Percentiles rank a stretch among this genome's conserved stretches.
Conservation (phyloP, 257 asterid genomes). For the Pogostemon cablin region DNA sequence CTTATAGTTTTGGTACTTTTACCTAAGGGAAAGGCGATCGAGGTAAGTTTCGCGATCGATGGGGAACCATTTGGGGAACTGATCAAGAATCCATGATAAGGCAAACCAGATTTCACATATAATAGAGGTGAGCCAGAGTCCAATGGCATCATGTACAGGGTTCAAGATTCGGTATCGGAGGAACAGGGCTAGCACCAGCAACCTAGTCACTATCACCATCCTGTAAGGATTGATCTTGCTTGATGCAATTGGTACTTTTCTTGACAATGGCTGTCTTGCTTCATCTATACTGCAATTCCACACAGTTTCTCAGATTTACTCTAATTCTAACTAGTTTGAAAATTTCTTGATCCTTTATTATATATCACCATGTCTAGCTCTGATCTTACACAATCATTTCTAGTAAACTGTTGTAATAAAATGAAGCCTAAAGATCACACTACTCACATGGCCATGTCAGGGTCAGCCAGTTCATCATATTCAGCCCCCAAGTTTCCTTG, state of each 20-base stretch:
- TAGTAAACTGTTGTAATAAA: neutral
- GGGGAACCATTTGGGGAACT: conserved; percentile 97
- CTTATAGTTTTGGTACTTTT: neutral
- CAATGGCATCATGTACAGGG: conserved; percentile 91
- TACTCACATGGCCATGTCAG: conserved; percentile 76
- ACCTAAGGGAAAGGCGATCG: conserved; percentile 96
- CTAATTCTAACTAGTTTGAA: too few relatives aligned
- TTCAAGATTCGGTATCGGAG: conserved; percentile 87
- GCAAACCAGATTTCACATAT: conserved; percentile 98
- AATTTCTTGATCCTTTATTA: too few relatives aligned
- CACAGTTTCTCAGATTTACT: neutral
- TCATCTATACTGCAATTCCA: conserved; percentile 77
- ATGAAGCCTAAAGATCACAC: neutral
- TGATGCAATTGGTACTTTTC: conserved; percentile 94
- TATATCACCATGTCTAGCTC: too few relatives aligned
- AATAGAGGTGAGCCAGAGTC: conserved; percentile 97
- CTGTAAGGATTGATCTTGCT: conserved; percentile 93
- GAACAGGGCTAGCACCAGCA: conserved; percentile 75
- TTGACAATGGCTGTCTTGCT: conserved; percentile 91
- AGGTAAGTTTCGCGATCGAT: conserved; percentile 92
- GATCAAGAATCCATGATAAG: conserved; percentile 96
- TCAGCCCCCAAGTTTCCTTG: conserved; percentile 79
- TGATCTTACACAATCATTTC: too few relatives aligned
- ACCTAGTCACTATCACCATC: conserved; percentile 89
- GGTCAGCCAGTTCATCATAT: conserved; percentile 64